phyloP scores from a whole-genome alignment of 2,329 filamentous ascomycete species.

The Colletotrichum brevisporum region DNA sequence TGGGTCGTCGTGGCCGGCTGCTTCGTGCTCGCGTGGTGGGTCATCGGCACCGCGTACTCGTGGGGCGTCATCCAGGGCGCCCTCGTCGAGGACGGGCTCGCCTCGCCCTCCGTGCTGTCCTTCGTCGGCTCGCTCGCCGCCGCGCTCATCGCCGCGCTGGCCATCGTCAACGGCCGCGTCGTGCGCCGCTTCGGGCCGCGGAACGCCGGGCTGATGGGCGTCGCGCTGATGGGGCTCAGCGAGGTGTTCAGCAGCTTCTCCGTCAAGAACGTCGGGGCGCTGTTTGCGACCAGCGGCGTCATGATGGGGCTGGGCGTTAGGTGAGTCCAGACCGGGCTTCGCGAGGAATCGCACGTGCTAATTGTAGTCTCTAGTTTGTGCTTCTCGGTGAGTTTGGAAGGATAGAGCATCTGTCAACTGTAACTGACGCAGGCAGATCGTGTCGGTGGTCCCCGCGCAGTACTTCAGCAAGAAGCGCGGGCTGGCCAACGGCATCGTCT shows the following conservation, averaged over 20 bases:
- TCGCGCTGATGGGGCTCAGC: constrained; percentile 64
- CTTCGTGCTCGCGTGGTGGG: constrained; percentile 68
- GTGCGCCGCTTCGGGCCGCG: constrained; percentile 65
- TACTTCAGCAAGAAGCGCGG: constrained; percentile 69
- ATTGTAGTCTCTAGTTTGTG: constrained; percentile 9
- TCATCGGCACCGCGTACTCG: constrained; percentile 68
- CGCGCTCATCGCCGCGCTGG: constrained; percentile 65
- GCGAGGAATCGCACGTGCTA: neutral
- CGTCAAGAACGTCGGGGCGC: constrained; percentile 49
- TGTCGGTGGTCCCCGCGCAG: constrained; percentile 64
- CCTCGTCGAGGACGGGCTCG: constrained; percentile 63
- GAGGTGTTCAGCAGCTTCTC: constrained; percentile 60
- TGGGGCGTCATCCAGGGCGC: constrained; percentile 74
- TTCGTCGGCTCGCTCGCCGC: constrained; percentile 70
- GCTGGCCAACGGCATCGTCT: constrained; percentile 69
- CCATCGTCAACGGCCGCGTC: constrained; percentile 65
- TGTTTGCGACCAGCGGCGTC: constrained; percentile 53
- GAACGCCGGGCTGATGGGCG: constrained; percentile 61
- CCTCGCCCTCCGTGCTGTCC: constrained; percentile 65
- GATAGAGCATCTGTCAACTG: no score
- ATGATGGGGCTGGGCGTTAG: constrained; percentile 52
- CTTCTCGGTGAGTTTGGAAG: constrained; percentile 18
- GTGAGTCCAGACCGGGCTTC: neutral
- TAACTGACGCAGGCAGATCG: constrained; percentile 49
- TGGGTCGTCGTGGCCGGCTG: constrained; percentile 68